Evolutionary conservation across 305 asterid species (phyloP), one percentile per base, ranked within the genome.

Genomic region (Caryopteris hybrid): DNA sequence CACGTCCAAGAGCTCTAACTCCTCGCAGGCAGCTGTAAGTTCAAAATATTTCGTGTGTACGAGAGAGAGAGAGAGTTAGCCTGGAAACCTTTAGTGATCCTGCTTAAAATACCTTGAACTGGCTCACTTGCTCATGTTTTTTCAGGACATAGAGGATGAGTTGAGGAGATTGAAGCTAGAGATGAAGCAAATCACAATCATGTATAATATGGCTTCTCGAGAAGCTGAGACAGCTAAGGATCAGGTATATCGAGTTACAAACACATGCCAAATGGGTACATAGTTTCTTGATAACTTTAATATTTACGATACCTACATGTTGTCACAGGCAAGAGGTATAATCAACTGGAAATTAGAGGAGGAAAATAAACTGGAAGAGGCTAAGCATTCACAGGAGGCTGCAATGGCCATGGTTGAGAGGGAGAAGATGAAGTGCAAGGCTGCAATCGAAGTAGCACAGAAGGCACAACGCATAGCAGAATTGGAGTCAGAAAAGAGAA

Each of bases 91-190:
- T 46, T 33, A 51, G 1, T 46, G 53, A 25, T 25, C 31, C 31
- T 25, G 3, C 31, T 4, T 1, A 25, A 25, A 25, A 5, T 33
- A 16, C 9, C n/a, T n/a, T n/a, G n/a, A 29, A 53, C 12, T 51
- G 57, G 66, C 45, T 48, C 13, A 61, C 50, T 54, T 14, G 13
- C 66, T 3, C 8, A 33, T 7, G 1, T 33, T 33, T 27, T 76
- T 69, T 41, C 89, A 87, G 95, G 94, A 84, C 20, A 8, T 74
- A 16, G 96, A 89, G 73, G 96, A 89, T 1, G 96, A 91, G 82
- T 59, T 89, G 76, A 76, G 62, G 77, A 87, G 84, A 81, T 34
- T 89, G 70, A 91, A 81, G 69, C 74, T 77, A 47, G 92, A 91
- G 67, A 42, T 91, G 82, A 79, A 83, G 80, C 88, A 83, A 78